These are phyloP conservation scores for Fusarium penzigii DNA, from an alignment of 2,329 filamentous ascomycete species.

Conservation along the genomic window DNA sequence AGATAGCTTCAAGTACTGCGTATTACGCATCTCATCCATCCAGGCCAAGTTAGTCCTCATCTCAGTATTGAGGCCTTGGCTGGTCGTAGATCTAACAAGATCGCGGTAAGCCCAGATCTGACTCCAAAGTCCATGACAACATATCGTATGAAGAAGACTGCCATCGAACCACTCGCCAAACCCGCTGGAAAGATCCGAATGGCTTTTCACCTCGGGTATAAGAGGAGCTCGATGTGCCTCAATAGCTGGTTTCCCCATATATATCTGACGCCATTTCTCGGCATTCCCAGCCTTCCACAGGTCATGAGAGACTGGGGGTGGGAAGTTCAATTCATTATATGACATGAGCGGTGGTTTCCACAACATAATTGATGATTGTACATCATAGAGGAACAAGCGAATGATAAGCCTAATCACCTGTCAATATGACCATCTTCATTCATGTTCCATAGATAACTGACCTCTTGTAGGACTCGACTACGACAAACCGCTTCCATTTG, in stretches of 20 bases:
- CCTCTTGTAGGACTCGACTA: conserved; percentile 26
- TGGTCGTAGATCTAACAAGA: conserved; percentile 12
- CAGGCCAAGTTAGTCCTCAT: conserved; percentile 9
- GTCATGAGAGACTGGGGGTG: conserved; percentile 21
- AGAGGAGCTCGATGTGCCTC: conserved; percentile 1
- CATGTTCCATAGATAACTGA: conserved; percentile 1
- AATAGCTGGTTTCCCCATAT: conserved; percentile 7
- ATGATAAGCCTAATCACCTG: conserved; percentile 18
- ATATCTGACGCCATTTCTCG: conserved; percentile 22
- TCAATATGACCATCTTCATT: conserved; percentile 9
- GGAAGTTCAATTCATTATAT: conserved; percentile 25
- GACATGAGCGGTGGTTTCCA: conserved; percentile 24
- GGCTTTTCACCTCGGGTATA: conserved; percentile 20
- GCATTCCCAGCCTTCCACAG: conserved; percentile 22
- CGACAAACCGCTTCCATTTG: conserved; percentile 23
- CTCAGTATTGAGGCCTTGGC: conserved; percentile 3
- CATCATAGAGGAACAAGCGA: conserved; percentile 25
- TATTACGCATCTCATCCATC: conserved; percentile 25
- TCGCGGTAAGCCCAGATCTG: conserved; percentile 28
- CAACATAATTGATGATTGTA: conserved; percentile 22
- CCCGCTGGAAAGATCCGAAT: conserved; percentile 17
- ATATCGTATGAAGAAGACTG: conserved; percentile 18
- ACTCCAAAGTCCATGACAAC: conserved; percentile 26
- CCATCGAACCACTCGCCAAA: conserved; percentile 19
- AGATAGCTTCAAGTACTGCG: conserved; percentile 20